Base-by-base conservation (phyloP, 306 rosid species). In the Astragalus glycyphyllos region DNA sequence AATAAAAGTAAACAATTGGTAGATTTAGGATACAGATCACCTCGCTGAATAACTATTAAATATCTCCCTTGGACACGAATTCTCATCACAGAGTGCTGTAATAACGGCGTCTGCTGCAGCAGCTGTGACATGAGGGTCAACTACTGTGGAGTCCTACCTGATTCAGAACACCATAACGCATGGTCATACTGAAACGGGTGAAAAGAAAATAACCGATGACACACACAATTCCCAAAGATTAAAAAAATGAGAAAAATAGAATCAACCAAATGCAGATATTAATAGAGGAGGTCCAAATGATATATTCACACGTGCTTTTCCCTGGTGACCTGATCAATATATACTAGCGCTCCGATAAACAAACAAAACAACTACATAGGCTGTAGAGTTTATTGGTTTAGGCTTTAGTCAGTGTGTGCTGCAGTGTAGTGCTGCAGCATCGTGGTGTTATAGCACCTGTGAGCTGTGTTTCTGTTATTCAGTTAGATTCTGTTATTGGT, bases 91-190 rank as follows among this genome's bases (percentile, higher is more conserved):
- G 45, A 94, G 85, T 32, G 88, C 87, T 59, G 77, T 71, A 70
- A 87, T 72, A 34, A 96, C 87, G 72, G 98, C 98, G 73, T 81
- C 86, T 54, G 98, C 97, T 47, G 96, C 97, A 13, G 96, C 92
- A 66, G 88, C 92, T 17, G 97, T 66, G 60, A 91, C 82, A 60
- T 82, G 87, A 63, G 96, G 95, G 58, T 88, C 95, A 59, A 89
- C 97, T 89, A 83, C 81, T 51, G 84, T 74, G 71, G 99, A 78
- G 85, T 74, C 95, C 92, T 79, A 89, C 99, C 99, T 94, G 75
- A 78, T 34, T 20, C 72, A 69, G 73, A 79, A 76, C 70, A 80
- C 31, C 49, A 73, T n/a, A 40, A 58, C 44, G 6, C 42, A 67
- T 35, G 16, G 48, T 67, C 61, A 65, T 38, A 63, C 12, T 4